phyloP scores from a whole-genome alignment of 2,329 filamentous ascomycete genomes.

The Mollisia scopiformis region DNA sequence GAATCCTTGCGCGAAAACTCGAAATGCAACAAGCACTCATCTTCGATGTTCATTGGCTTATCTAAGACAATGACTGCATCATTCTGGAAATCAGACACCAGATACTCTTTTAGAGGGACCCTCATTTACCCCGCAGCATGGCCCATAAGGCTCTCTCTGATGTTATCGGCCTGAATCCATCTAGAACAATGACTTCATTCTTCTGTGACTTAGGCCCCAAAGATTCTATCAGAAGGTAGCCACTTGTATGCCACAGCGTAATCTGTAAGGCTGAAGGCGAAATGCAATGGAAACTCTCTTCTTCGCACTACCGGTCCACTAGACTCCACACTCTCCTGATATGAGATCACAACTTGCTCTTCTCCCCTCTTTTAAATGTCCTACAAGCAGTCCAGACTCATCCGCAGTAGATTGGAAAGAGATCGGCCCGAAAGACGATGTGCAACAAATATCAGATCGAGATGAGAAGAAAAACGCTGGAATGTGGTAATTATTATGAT shows the following conservation, averaged over 20 bases:
- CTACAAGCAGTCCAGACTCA: not conserved
- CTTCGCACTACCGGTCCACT: too few relatives aligned
- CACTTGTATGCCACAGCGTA: too few relatives aligned
- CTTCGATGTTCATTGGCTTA: not conserved
- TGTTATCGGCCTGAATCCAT: too few relatives aligned
- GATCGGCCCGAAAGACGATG: not conserved
- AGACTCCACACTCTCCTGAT: too few relatives aligned
- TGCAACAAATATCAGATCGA: not conserved
- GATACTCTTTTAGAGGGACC: too few relatives aligned
- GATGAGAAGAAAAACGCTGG: not conserved
- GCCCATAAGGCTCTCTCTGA: too few relatives aligned
- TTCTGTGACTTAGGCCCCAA: too few relatives aligned
- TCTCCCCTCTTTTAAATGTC: not conserved
- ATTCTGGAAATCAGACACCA: too few relatives aligned
- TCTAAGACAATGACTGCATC: too few relatives aligned
- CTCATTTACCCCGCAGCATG: too few relatives aligned
- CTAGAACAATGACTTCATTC: too few relatives aligned
- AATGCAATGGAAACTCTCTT: not conserved
- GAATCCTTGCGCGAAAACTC: not conserved
- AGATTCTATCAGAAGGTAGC: not conserved
- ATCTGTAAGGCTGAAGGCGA: not conserved
- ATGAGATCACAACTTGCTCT: not conserved
- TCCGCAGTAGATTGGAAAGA: not conserved
- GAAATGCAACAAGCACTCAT: not conserved
- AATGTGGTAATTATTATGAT: not conserved